phyloP scores from a whole-genome alignment of 148 eudicot genomes.

The Silene conica region DNA sequence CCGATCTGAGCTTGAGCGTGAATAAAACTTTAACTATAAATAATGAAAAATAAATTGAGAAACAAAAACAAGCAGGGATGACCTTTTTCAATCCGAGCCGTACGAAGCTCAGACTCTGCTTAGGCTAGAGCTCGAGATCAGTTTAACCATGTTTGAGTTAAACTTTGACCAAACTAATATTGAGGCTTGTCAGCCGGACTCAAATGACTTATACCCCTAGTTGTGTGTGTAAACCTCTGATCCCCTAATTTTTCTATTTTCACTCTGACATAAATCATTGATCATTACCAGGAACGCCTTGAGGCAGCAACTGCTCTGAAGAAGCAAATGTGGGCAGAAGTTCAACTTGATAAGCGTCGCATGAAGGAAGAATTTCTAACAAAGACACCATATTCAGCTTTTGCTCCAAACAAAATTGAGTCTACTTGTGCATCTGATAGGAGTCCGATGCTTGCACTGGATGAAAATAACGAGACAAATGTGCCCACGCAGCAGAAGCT shows the following conservation, averaged over 20 bases:
- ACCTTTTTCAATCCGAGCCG: no score
- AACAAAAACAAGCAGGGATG: no score
- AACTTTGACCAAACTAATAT: no score
- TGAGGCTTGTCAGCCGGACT: no score
- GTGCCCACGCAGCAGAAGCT: slow-evolving; percentile 27
- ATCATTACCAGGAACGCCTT: slow-evolving; percentile 66
- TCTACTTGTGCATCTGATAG: slow-evolving; percentile 32
- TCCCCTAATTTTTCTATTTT: neutral
- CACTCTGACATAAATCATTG: slow-evolving; percentile 18
- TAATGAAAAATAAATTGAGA: no score
- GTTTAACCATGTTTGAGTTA: no score
- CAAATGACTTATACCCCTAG: no score
- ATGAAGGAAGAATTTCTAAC: slow-evolving; percentile 61
- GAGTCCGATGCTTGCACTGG: slow-evolving; percentile 39
- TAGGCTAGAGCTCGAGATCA: no score
- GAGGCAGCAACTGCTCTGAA: slow-evolving; percentile 83
- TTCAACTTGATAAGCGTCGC: slow-evolving; percentile 77
- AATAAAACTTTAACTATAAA: no score
- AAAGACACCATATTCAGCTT: slow-evolving; percentile 47
- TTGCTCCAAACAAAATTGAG: slow-evolving; percentile 41
- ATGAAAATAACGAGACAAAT: slow-evolving; percentile 36
- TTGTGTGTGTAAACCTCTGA: neutral
- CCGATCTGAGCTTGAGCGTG: no score
- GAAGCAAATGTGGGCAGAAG: slow-evolving; percentile 99
- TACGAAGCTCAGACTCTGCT: no score